Evolutionary conservation across 257 asterid species (phyloP).

Genomic region (Cordia subcordata): DNA sequence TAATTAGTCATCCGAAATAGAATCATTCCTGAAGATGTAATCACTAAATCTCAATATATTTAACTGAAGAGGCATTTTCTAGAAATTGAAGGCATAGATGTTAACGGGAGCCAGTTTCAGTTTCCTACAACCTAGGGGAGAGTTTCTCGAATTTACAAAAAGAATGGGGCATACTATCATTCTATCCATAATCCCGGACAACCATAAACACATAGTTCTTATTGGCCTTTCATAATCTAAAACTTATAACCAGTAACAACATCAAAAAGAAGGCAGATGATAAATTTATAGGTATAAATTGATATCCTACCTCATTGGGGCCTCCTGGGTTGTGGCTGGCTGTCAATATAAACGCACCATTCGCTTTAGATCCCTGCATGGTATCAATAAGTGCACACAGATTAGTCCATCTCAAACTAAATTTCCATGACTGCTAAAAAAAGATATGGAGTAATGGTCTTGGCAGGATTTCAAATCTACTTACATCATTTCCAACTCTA

Average conservation of each 20-base stretch:
- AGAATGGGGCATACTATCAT: too few species aligned
- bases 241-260: not conserved
- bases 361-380: slow-evolving; percentile 85
- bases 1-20: too few species aligned
- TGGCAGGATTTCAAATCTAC: slow-evolving; percentile 13
- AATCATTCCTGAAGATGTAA: too few species aligned
- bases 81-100: too few species aligned
- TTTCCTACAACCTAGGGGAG: too few species aligned
- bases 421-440: not conserved
- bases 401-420: not conserved
- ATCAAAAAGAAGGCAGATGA: not conserved
- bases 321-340: slow-evolving; percentile 99
- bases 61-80: too few species aligned
- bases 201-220: too few species aligned
- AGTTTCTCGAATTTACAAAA: too few species aligned
- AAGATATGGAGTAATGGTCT: not conserved
- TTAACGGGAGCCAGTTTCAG: too few species aligned
- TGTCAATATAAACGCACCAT: slow-evolving; percentile 89
- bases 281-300: not conserved
- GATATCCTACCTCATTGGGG: slow-evolving; percentile 64
- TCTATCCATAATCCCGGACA: too few species aligned
- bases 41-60: too few species aligned
- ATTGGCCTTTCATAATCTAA: too few species aligned
- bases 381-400: not conserved
- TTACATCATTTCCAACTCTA: slow-evolving; percentile 80